phyloP scores from a whole-genome alignment of 768 basidiomycete genomes.

The Tylopilus felleus region DNA sequence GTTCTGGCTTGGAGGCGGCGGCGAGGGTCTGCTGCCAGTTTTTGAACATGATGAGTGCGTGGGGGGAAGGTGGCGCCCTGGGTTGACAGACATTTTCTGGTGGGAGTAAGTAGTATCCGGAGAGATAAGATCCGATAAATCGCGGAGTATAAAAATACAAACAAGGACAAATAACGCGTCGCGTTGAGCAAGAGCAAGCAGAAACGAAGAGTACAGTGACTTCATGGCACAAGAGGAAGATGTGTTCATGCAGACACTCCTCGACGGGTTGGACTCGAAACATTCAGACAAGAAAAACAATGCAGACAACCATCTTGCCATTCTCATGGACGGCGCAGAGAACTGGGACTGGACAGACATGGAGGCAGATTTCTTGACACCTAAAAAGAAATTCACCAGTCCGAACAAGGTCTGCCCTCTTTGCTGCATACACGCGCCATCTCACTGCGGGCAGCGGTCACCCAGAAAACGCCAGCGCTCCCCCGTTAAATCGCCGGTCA shows the following conservation, averaged over 20 bases:
- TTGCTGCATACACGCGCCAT: not conserved
- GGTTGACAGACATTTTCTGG: too few relatives aligned
- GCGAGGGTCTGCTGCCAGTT: constrained; percentile 42
- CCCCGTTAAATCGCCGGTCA: constrained; percentile 15
- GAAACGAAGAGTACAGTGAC: not conserved
- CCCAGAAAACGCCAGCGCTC: constrained; percentile 14
- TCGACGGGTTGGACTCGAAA: constrained; percentile 48
- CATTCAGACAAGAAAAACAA: constrained; percentile 8
- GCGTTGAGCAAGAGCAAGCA: not conserved
- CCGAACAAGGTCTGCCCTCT: constrained; percentile 15
- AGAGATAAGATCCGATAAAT: constrained; percentile 12
- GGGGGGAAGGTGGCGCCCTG: too few relatives aligned
- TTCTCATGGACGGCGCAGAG: constrained; percentile 62
- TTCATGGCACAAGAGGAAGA: constrained; percentile 50
- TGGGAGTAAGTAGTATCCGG: too few relatives aligned
- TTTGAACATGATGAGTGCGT: constrained; percentile 40
- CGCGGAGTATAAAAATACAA: constrained; percentile 14
- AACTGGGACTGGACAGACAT: constrained; percentile 68
- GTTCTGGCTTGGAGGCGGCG: constrained; percentile 22
- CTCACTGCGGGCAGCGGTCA: constrained; percentile 12
- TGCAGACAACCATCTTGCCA: constrained; percentile 35
- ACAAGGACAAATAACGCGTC: constrained; percentile 26
- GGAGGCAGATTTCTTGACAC: constrained; percentile 47
- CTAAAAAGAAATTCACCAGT: constrained; percentile 42
- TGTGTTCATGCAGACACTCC: constrained; percentile 53